phyloP scores from a whole-genome alignment of 768 basidiomycete species.

The Trametes elegans region DNA sequence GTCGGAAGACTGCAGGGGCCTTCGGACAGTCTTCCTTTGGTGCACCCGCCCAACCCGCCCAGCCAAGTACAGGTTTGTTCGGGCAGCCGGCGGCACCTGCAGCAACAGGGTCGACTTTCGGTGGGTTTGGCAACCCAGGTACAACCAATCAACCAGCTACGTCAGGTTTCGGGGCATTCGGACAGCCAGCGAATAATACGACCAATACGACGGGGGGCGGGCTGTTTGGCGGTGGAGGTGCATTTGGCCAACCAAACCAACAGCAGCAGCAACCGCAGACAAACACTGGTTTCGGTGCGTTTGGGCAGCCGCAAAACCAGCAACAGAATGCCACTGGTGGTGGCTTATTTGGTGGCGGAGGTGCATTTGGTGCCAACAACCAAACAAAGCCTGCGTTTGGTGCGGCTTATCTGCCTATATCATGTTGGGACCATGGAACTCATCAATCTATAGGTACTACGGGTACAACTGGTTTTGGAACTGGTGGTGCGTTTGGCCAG shows the following conservation, averaged over 20 bases:
- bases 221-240: slow-evolving; percentile 26
- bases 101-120: slow-evolving; percentile 30
- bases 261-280: slow-evolving; percentile 35
- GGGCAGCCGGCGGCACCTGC: slow-evolving; percentile 32
- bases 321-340: slow-evolving; percentile 22
- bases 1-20: slow-evolving; percentile 40
- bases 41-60: slow-evolving; percentile 24
- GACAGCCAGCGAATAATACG: slow-evolving; percentile 26
- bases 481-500: slow-evolving; percentile 37
- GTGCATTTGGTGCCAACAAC: slow-evolving; percentile 13
- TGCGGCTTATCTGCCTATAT: slow-evolving; percentile 32
- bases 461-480: slow-evolving; percentile 20
- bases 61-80: slow-evolving; percentile 27
- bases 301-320: slow-evolving; percentile 34
- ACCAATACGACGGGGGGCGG: slow-evolving; percentile 10
- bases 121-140: slow-evolving; percentile 26
- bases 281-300: slow-evolving; percentile 33
- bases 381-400: slow-evolving; percentile 37
- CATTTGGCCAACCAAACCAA: slow-evolving; percentile 35
- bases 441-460: slow-evolving; percentile 4
- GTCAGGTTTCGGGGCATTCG: slow-evolving; percentile 31
- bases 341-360: slow-evolving; percentile 25
- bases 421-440: not conserved
- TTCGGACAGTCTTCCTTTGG: slow-evolving; percentile 38
- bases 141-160: slow-evolving; percentile 25